Evolutionary conservation across 805 yeast genomes (phyloP).

Genomic region (Saccharomycopsis oosterbeekiorum): DNA sequence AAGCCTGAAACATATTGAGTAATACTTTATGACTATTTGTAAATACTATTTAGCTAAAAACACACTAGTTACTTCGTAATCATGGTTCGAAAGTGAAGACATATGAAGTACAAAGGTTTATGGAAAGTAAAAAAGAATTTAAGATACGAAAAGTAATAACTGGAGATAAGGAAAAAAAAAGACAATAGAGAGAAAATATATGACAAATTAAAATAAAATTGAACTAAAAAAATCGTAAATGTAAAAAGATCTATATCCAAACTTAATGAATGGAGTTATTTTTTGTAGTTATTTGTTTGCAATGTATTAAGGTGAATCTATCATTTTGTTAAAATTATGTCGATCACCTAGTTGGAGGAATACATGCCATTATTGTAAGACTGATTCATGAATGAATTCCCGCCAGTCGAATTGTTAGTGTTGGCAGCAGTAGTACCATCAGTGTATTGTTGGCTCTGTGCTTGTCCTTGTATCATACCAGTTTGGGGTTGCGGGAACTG

Average conservation of each 20-base stretch:
- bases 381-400: neutral
- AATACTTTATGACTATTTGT: too few species aligned
- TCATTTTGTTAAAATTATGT: neutral
- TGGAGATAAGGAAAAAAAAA: neutral
- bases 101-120: too few species aligned
- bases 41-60: too few species aligned
- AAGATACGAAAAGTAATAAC: neutral
- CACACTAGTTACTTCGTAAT: too few species aligned
- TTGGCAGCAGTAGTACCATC: neutral
- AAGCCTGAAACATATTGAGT: too few species aligned
- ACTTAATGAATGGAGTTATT: neutral
- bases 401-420: neutral
- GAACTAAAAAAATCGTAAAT: neutral
- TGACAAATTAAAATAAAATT: neutral
- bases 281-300: neutral
- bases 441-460: neutral
- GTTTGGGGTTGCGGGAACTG: neutral
- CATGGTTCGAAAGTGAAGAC: too few species aligned
- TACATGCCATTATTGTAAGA: neutral
- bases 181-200: neutral
- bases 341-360: neutral
- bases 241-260: conserved; percentile 1
- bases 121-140: neutral
- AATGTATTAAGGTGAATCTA: neutral
- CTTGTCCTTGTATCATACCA: neutral